These are phyloP conservation scores for Ascoidea tarda DNA, from an alignment of 805 yeast genomes.

Conservation along the genomic window DNA sequence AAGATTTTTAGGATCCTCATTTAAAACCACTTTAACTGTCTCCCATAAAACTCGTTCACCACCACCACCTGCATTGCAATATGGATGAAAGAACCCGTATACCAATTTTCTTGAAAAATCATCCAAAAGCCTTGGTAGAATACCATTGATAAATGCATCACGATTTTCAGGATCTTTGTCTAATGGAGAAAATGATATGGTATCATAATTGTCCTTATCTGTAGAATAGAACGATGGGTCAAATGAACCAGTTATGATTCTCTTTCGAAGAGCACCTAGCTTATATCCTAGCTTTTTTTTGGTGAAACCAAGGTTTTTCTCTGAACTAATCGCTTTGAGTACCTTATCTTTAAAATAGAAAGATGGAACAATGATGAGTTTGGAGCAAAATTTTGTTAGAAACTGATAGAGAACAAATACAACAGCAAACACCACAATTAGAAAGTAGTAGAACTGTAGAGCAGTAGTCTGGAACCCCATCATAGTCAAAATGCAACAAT, in stretches of 20 bases:
- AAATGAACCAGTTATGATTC: slow-evolving; percentile 2
- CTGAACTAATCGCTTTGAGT: not conserved
- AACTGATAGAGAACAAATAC: too few species aligned
- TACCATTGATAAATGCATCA: slow-evolving; percentile 3
- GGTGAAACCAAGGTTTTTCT: not conserved
- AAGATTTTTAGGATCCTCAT: slow-evolving; percentile 30
- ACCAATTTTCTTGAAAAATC: slow-evolving; percentile 29
- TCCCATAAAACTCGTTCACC: slow-evolving; percentile 97
- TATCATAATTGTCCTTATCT: not conserved
- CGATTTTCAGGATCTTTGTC: not conserved
- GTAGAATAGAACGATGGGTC: slow-evolving; percentile 3
- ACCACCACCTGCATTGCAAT: slow-evolving; percentile 94
- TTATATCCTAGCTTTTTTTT: slow-evolving; percentile 1
- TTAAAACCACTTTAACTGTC: slow-evolving; percentile 63
- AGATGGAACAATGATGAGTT: not conserved
- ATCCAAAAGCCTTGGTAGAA: slow-evolving; percentile 1
- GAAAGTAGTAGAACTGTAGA: too few species aligned
- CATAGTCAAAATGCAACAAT: too few species aligned
- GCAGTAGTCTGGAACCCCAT: too few species aligned
- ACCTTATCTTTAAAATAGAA: not conserved
- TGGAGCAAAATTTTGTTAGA: not conserved
- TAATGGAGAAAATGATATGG: not conserved
- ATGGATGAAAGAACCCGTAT: slow-evolving; percentile 90
- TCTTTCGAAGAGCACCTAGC: slow-evolving; percentile 3
- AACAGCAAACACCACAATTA: too few species aligned